A percentile compares a stretch with the other conserved stretches of the same genome.
Evolutionary conservation across 2,329 filamentous ascomycete species (phyloP).

Genomic region (Fusarium sp.): DNA sequence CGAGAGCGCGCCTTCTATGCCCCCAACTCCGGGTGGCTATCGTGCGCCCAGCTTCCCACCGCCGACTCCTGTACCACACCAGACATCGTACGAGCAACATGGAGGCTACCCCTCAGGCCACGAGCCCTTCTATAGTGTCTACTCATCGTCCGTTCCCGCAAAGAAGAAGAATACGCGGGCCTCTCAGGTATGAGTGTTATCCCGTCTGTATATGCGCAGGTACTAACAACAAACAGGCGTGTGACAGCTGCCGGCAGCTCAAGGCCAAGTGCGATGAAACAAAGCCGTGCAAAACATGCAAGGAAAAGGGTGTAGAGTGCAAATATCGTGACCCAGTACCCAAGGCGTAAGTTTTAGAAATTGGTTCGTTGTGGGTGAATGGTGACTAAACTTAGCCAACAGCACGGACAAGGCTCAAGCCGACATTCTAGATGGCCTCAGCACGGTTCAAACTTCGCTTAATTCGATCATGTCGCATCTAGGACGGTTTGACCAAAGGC

Average conservation of each 20-base stretch:
- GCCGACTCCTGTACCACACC: constrained; percentile 59
- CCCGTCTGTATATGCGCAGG: not conserved
- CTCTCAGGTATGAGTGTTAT: constrained; percentile 66
- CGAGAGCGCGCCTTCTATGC: constrained; percentile 64
- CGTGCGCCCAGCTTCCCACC: constrained; percentile 60
- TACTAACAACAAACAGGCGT: constrained; percentile 74
- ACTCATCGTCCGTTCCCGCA: constrained; percentile 59
- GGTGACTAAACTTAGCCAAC: constrained; percentile 28
- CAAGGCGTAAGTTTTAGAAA: constrained; percentile 78
- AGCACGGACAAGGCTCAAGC: constrained; percentile 73
- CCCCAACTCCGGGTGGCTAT: constrained; percentile 62
- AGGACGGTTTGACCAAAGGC: constrained; percentile 56
- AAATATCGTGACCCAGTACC: constrained; percentile 92
- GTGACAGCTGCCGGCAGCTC: constrained; percentile 87
- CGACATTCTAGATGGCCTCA: constrained; percentile 72
- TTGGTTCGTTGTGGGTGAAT: not conserved
- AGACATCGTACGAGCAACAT: constrained; percentile 57
- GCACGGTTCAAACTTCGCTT: constrained; percentile 59
- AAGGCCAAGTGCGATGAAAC: constrained; percentile 95
- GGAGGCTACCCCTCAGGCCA: constrained; percentile 52
- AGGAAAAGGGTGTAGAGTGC: constrained; percentile 86
- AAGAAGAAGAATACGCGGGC: constrained; percentile 77
- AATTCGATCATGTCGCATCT: constrained; percentile 57
- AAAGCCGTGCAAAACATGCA: constrained; percentile 87
- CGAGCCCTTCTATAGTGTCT: constrained; percentile 59